phyloP scores from a whole-genome alignment of 2,329 filamentous ascomycete species.

The Fusarium nelsonii region DNA sequence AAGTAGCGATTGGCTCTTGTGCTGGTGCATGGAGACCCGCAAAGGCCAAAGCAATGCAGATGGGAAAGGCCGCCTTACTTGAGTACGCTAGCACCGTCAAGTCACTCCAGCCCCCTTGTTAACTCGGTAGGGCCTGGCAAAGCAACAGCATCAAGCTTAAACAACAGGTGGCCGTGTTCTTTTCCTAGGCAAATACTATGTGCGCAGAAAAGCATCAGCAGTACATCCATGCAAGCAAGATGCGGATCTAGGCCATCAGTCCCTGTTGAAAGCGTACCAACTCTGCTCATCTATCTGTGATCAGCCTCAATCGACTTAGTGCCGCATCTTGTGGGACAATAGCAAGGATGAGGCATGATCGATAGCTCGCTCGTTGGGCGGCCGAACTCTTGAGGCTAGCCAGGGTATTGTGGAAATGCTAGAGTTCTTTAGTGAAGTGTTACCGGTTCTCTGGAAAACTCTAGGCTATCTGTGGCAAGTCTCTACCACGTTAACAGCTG shows the following conservation, averaged over 20 bases:
- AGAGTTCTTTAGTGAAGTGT: constrained; percentile 39
- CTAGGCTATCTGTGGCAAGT: constrained; percentile 32
- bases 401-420: constrained; percentile 18
- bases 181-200: background rate
- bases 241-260: background rate
- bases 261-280: background rate
- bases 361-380: constrained; percentile 24
- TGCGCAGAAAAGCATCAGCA: background rate
- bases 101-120: constrained; percentile 4
- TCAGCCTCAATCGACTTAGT: background rate
- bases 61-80: constrained; percentile 23
- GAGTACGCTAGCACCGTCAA: constrained; percentile 7
- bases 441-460: constrained; percentile 45
- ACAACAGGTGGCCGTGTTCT: background rate
- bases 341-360: constrained; percentile 12
- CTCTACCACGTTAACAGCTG: constrained; percentile 21
- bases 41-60: constrained; percentile 30
- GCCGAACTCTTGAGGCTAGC: constrained; percentile 19
- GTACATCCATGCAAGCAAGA: background rate
- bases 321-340: constrained; percentile 7
- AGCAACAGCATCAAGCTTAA: constrained; percentile 24
- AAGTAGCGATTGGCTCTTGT: constrained; percentile 34
- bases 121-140: background rate
- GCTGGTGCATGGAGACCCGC: constrained; percentile 17
- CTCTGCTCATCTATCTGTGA: background rate